Evolutionary conservation across 2,329 filamentous ascomycete genomes (phyloP).

Genomic region (Colletotrichum sp.): DNA sequence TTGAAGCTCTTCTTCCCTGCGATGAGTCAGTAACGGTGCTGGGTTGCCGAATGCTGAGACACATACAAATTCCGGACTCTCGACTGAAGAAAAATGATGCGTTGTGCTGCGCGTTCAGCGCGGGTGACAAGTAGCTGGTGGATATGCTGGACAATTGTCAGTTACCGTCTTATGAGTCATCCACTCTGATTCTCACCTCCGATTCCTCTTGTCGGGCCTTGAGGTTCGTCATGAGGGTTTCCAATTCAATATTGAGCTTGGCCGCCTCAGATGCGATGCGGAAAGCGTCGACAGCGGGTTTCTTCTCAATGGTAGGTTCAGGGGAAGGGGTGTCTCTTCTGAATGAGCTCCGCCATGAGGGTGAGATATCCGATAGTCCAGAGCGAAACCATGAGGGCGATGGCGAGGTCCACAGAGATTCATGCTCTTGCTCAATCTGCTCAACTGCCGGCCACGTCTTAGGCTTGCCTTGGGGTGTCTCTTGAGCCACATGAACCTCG

Average conservation of each 20-base stretch:
- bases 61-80: slow-evolving; percentile 62
- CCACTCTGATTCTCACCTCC: slow-evolving; percentile 45
- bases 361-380: slow-evolving; percentile 44
- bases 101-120: slow-evolving; percentile 61
- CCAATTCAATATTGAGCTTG: slow-evolving; percentile 55
- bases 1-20: slow-evolving; percentile 59
- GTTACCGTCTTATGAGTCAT: neutral
- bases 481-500: slow-evolving; percentile 1
- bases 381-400: slow-evolving; percentile 41
- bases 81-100: slow-evolving; percentile 64
- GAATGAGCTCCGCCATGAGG: slow-evolving; percentile 30
- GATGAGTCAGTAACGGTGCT: slow-evolving; percentile 12
- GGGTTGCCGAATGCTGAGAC: neutral
- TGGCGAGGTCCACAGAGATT: slow-evolving; percentile 38
- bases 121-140: slow-evolving; percentile 64
- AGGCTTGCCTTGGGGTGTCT: slow-evolving; percentile 16
- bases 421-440: slow-evolving; percentile 14
- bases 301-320: slow-evolving; percentile 10
- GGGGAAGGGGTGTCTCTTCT: slow-evolving; percentile 26
- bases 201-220: slow-evolving; percentile 64
- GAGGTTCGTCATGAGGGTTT: slow-evolving; percentile 54
- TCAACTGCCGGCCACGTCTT: slow-evolving; percentile 21
- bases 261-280: slow-evolving; percentile 43
- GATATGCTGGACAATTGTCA: slow-evolving; percentile 53
- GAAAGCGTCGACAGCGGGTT: slow-evolving; percentile 35